phyloP scores from a whole-genome alignment of 768 basidiomycete genomes.

The Dacryopinax spathularia region DNA sequence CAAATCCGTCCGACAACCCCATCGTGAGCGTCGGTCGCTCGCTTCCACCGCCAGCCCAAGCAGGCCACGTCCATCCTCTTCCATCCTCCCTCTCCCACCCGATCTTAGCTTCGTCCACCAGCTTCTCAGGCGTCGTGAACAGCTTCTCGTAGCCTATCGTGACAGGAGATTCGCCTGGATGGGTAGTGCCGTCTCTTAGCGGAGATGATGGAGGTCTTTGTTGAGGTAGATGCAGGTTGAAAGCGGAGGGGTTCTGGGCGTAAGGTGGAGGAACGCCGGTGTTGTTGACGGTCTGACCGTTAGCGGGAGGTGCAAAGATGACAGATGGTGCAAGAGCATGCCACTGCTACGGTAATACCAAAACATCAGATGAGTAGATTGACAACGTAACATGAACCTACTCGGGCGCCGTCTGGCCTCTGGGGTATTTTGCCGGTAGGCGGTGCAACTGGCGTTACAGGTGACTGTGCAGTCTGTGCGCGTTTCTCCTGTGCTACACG shows the following conservation, averaged over 20 bases:
- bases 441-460: background rate
- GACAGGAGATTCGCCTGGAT: background rate
- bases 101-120: background rate
- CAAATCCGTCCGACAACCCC: background rate
- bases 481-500: background rate
- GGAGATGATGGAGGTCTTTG: background rate
- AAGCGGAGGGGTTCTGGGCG: background rate
- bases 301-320: background rate
- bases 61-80: background rate
- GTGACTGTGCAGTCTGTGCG: background rate
- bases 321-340: background rate
- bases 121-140: background rate
- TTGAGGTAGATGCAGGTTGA: background rate
- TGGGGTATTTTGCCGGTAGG: background rate
- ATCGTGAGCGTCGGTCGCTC: background rate
- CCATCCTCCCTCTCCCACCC: constrained; percentile 1
- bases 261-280: background rate
- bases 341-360: background rate
- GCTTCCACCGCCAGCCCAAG: background rate
- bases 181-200: background rate
- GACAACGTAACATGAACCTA: background rate
- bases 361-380: background rate
- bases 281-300: background rate
- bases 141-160: background rate
- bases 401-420: background rate